phyloP scores from a whole-genome alignment of 2,329 filamentous ascomycete species.

The Stemphylium vesicarium region DNA sequence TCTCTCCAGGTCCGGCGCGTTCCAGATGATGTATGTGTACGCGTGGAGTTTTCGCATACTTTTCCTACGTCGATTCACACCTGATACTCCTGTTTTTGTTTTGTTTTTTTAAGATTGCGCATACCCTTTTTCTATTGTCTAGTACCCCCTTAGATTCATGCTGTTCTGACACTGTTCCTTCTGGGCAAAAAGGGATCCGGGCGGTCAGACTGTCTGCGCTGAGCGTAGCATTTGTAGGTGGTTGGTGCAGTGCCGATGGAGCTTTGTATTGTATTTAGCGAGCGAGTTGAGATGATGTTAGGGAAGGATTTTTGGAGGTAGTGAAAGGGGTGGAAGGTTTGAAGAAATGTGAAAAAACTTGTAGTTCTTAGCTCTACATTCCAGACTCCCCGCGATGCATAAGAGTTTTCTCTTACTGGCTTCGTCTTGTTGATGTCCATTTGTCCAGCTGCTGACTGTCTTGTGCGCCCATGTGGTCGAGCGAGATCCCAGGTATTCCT shows the following conservation, averaged over 20 bases:
- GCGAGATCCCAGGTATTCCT: too few species aligned
- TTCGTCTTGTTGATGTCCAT: too few species aligned
- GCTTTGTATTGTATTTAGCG: slow-evolving; percentile 10
- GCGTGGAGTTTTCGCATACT: not conserved
- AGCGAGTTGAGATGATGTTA: not conserved
- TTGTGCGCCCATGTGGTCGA: too few species aligned
- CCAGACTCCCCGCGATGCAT: too few species aligned
- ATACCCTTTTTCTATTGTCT: slow-evolving; percentile 35
- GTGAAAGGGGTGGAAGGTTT: not conserved
- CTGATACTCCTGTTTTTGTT: slow-evolving; percentile 11
- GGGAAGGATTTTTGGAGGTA: not conserved
- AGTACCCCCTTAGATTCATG: slow-evolving; percentile 21
- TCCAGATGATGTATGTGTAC: slow-evolving; percentile 5
- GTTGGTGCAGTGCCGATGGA: slow-evolving; percentile 8
- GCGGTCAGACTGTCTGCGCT: slow-evolving; percentile 10
- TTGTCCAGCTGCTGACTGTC: too few species aligned
- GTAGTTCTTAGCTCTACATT: not conserved
- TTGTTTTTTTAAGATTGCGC: slow-evolving; percentile 28
- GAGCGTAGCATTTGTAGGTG: slow-evolving; percentile 20
- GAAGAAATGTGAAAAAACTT: not conserved
- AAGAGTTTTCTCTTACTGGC: too few species aligned
- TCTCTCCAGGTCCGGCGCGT: not conserved
- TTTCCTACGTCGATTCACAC: slow-evolving; percentile 17
- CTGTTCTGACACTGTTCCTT: slow-evolving; percentile 14
- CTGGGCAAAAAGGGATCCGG: slow-evolving; percentile 7